Base-by-base conservation (phyloP, 2,329 filamentous ascomycete species). In the Nothopassalora personata region DNA sequence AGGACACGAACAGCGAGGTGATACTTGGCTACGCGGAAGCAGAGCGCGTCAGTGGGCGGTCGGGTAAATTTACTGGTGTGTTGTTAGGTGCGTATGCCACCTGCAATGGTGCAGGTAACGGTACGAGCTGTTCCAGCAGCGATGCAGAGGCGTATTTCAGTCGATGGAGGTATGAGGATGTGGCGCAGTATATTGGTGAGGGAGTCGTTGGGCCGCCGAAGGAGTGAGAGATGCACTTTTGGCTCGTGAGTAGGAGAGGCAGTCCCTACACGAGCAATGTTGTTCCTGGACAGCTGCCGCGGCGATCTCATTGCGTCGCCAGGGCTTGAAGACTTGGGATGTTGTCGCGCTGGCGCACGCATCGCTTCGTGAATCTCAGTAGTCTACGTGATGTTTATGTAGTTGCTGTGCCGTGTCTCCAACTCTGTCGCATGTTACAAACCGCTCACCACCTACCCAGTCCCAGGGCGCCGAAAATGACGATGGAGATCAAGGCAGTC, bases 31-130 rank as follows among this genome's bases (percentile, higher is more conserved):
- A 67, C 34, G 68, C 65, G 1, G 67, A 66, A 1, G 63, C 64
- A 7, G 65, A 71, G 39, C 66, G 74, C 15, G 70, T 71, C 33
- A 71, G 64, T 66, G 69, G 68, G 6, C 71, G 71, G 50, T 68
- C 63, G 75, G 81, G 61, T 10, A 43, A 33, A 33, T 57, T 58
- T 13, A 57, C 54, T 23, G 62, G 81, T 0, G 76, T 76, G 1
- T 69, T 84, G 19, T 60, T 84, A 0, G 81, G 81, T 0, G 74
- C 78, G 0, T 84, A 83, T 66, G 77, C 77, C 45, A 83, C 81
- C 4, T 80, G 71, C 30, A 83, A 84, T 62, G 81, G 61, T 4
- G 61, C 33, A 11, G 54, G 53, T 5, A 50, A 7, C 5, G 36
- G 48, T 13, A 53, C 52, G 1, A 57, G 39, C 3, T 52, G 80